A percentile compares a stretch with the other conserved stretches of the same genome.
Conservation (phyloP, 805 yeast species). For the Metschnikowia shivogae region DNA sequence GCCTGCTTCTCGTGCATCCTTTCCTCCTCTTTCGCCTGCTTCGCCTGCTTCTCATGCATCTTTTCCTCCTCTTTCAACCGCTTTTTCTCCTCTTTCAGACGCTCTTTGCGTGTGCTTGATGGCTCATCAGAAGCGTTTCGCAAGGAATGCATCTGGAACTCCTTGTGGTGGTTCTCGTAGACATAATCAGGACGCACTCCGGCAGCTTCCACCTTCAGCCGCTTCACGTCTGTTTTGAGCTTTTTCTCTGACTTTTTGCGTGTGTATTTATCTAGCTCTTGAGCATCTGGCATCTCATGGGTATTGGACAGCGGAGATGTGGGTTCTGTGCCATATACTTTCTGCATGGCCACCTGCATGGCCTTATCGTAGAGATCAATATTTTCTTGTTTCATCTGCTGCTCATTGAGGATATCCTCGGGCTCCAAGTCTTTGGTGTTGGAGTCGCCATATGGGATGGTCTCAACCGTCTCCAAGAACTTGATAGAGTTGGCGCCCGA, state of each 20-base stretch:
- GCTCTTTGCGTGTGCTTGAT: slow-evolving; percentile 5
- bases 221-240: slow-evolving; percentile 10
- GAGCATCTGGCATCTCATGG: neutral
- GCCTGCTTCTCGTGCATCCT: too few relatives aligned
- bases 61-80: slow-evolving; percentile 13
- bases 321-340: slow-evolving; percentile 45
- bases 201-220: slow-evolving; percentile 11
- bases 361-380: slow-evolving; percentile 56
- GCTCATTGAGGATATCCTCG: slow-evolving; percentile 10
- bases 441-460: slow-evolving; percentile 23
- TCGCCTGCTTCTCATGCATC: slow-evolving; percentile 4
- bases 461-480: slow-evolving; percentile 35
- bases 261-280: slow-evolving; percentile 7
- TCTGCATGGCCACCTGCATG: slow-evolving; percentile 50
- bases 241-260: slow-evolving; percentile 12
- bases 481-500: slow-evolving; percentile 35
- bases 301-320: neutral
- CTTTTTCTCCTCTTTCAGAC: slow-evolving; percentile 12
- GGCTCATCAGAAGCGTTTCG: slow-evolving; percentile 7
- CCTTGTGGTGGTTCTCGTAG: slow-evolving; percentile 18
- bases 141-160: slow-evolving; percentile 13
- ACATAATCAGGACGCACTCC: slow-evolving; percentile 15
- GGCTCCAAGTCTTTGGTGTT: slow-evolving; percentile 6
- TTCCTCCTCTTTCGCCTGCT: slow-evolving; percentile 14
- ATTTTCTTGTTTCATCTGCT: slow-evolving; percentile 26